phyloP scores from a whole-genome alignment of 768 basidiomycete species.

The Kwoniella bestiolae region DNA sequence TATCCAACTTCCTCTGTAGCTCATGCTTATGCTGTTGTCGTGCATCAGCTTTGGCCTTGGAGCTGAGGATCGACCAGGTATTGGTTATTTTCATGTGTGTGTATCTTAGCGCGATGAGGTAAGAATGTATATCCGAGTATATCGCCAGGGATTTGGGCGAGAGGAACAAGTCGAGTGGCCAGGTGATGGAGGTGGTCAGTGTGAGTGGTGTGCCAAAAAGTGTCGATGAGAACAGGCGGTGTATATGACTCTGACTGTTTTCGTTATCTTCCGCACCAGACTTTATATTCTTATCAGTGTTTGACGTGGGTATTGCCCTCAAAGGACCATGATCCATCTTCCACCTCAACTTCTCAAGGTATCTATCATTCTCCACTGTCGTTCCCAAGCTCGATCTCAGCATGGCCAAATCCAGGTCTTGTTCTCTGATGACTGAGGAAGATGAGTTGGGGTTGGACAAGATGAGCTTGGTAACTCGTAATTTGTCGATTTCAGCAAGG shows the following conservation, averaged over 20 bases:
- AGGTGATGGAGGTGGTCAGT: slow-evolving; percentile 72
- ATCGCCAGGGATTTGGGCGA: slow-evolving; percentile 72
- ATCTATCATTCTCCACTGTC: slow-evolving; percentile 81
- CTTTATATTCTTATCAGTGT: neutral
- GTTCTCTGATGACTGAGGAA: slow-evolving; percentile 75
- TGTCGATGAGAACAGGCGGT: slow-evolving; percentile 62
- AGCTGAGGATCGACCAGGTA: slow-evolving; percentile 81
- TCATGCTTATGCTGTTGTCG: slow-evolving; percentile 67
- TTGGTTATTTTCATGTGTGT: slow-evolving; percentile 77
- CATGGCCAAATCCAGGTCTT: slow-evolving; percentile 83
- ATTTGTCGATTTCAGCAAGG: slow-evolving; percentile 81
- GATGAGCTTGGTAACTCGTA: slow-evolving; percentile 78
- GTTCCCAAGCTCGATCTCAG: slow-evolving; percentile 87
- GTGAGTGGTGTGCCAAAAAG: slow-evolving; percentile 78
- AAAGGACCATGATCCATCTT: slow-evolving; percentile 78
- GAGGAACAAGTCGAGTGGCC: slow-evolving; percentile 90
- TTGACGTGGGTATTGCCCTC: slow-evolving; percentile 71
- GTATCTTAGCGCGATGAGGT: slow-evolving; percentile 80
- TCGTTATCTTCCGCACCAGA: neutral
- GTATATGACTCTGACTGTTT: slow-evolving; percentile 21
- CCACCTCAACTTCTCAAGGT: slow-evolving; percentile 73
- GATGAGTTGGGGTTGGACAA: slow-evolving; percentile 66
- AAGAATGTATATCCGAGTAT: slow-evolving; percentile 78
- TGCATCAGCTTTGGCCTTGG: slow-evolving; percentile 83
- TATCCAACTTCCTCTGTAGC: slow-evolving; percentile 67